phyloP scores from a whole-genome alignment of 202 grass and related monocot species.

The Eragrostis tef region DNA sequence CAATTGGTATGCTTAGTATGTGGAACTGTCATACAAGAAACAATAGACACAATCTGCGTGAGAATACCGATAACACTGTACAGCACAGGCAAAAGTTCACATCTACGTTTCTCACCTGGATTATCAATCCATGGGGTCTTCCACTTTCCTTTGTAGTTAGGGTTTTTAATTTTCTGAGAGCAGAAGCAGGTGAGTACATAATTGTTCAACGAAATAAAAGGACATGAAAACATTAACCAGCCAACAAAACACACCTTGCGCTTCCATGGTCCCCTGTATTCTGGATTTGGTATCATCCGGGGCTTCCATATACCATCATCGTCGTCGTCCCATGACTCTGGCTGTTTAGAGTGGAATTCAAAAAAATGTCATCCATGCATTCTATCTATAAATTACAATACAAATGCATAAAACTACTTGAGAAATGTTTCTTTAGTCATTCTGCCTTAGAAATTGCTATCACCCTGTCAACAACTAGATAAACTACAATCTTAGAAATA shows the following conservation, averaged over 20 bases:
- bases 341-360: slow-evolving; percentile 55
- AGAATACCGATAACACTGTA: slow-evolving; percentile 19
- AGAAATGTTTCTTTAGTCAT: slow-evolving; percentile 7
- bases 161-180: slow-evolving; percentile 91
- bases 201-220: background rate
- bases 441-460: background rate
- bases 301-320: slow-evolving; percentile 75
- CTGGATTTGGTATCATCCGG: slow-evolving; percentile 78
- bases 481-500: background rate
- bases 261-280: slow-evolving; percentile 80
- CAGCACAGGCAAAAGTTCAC: slow-evolving; percentile 9
- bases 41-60: background rate
- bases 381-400: slow-evolving; percentile 6
- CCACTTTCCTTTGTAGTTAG: slow-evolving; percentile 95
- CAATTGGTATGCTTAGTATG: background rate
- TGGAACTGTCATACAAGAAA: slow-evolving; percentile 19
- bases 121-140: slow-evolving; percentile 92
- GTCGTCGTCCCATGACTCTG: slow-evolving; percentile 87
- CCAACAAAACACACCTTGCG: slow-evolving; percentile 66
- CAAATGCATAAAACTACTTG: background rate
- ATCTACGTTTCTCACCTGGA: slow-evolving; percentile 59
- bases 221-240: background rate
- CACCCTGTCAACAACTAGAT: background rate
- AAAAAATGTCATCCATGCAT: background rate
- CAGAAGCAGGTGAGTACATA: slow-evolving; percentile 31